These are phyloP conservation scores for Neopestalotiopsis rosae DNA, from an alignment of 2,329 filamentous ascomycete species.

Conservation along the genomic window DNA sequence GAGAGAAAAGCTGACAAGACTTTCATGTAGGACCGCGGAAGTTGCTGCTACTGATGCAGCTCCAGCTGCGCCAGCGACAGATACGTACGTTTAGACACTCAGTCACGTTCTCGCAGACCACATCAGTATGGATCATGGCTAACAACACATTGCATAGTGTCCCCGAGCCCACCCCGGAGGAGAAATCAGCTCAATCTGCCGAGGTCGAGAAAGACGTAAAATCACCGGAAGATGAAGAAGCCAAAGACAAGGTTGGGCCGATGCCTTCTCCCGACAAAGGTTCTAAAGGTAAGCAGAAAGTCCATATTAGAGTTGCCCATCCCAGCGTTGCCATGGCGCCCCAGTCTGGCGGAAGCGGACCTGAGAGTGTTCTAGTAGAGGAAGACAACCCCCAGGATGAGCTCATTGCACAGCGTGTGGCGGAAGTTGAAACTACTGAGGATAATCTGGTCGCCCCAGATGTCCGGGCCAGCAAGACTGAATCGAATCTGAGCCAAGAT, in stretches of 20 bases:
- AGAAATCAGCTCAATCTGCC: neutral
- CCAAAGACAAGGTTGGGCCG: conserved; percentile 15
- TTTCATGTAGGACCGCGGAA: neutral
- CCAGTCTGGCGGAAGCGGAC: conserved; percentile 15
- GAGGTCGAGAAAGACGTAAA: neutral
- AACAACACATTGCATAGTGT: neutral
- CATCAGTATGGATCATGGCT: neutral
- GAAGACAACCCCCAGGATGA: conserved; percentile 5
- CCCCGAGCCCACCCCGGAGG: neutral
- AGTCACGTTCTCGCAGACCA: neutral
- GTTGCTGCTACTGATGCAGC: neutral
- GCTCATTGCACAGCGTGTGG: neutral
- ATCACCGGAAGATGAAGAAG: conserved; percentile 4
- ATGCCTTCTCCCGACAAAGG: neutral
- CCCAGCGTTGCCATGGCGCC: conserved; percentile 11
- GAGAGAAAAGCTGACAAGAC: neutral
- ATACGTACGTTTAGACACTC: neutral
- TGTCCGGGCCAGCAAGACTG: neutral
- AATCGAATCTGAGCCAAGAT: neutral
- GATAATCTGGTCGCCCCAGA: conserved; percentile 17
- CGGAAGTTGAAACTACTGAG: conserved; percentile 17
- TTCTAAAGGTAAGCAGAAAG: conserved; percentile 9
- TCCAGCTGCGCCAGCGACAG: neutral
- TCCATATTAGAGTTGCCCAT: conserved; percentile 8
- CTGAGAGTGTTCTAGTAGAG: conserved; percentile 17